Percentiles rank a stretch among this genome's conserved stretches.
These are phyloP conservation scores for Capronia coronata DNA, from an alignment of 2,329 filamentous ascomycete species.

Conservation along the genomic window DNA sequence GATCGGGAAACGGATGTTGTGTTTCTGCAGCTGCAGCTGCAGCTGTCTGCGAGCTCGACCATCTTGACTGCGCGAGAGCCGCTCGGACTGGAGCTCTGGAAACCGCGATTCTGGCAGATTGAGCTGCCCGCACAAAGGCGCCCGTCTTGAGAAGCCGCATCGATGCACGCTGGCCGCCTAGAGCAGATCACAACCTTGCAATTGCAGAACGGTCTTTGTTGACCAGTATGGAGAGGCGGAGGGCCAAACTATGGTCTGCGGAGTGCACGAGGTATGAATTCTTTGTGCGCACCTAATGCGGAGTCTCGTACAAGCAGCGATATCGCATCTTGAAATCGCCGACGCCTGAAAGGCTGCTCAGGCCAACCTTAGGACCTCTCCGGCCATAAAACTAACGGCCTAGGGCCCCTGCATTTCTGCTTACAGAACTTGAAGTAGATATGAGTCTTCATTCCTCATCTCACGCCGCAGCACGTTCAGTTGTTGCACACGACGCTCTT, in stretches of 20 bases:
- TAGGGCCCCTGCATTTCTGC: background rate
- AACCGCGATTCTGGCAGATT: conserved; percentile 15
- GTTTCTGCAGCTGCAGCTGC: conserved; percentile 6
- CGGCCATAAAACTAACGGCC: background rate
- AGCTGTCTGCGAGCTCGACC: conserved; percentile 16
- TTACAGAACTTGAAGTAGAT: background rate
- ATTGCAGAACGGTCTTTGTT: background rate
- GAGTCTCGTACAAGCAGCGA: background rate
- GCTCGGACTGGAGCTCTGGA: conserved; percentile 5
- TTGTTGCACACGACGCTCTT: background rate
- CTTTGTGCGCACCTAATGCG: no score
- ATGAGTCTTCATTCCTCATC: background rate
- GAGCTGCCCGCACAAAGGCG: conserved; percentile 23
- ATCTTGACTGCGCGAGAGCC: conserved; percentile 13
- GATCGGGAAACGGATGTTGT: conserved; percentile 19
- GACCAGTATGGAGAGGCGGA: background rate
- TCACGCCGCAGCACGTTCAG: background rate
- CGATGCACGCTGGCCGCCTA: background rate
- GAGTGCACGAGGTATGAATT: no score
- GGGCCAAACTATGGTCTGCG: no score
- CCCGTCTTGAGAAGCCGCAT: conserved; percentile 27
- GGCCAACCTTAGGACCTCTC: no score
- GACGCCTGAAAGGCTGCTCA: no score
- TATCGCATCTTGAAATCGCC: no score
- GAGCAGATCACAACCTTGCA: background rate